Evolutionary conservation across 2,329 filamentous ascomycete species (phyloP).

Genomic region (Calonectria hawksworthii): DNA sequence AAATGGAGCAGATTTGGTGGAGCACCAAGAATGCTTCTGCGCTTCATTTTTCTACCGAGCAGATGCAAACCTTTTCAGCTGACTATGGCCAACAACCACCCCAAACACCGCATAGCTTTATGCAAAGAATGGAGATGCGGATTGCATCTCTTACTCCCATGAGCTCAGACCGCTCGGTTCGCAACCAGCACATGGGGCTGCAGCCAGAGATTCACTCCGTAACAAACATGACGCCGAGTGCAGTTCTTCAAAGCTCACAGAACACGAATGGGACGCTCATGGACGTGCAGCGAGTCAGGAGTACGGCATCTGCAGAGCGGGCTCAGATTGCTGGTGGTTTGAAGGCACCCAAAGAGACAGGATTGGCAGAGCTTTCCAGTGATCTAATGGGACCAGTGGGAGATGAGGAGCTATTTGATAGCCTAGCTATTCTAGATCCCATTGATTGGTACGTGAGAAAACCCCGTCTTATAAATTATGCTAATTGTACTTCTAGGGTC

Average conservation of each 20-base stretch:
- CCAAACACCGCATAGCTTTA: neutral
- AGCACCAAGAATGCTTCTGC: neutral
- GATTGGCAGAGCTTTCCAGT: neutral
- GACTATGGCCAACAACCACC: neutral
- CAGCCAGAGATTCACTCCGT: neutral
- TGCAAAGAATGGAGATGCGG: neutral
- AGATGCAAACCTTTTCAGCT: neutral
- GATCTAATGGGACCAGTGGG: conserved; percentile 7
- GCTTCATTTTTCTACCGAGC: neutral
- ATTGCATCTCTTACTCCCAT: neutral
- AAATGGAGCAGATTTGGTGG: conserved; percentile 4
- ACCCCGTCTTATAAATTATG: neutral
- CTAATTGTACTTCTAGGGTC: conserved; percentile 8
- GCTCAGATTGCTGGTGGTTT: neutral
- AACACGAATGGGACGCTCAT: neutral
- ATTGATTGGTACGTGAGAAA: conserved; percentile 20
- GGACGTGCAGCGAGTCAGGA: neutral
- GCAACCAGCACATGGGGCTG: neutral
- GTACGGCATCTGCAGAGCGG: neutral
- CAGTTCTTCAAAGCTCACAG: neutral
- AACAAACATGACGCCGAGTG: neutral
- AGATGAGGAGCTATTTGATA: conserved; percentile 26
- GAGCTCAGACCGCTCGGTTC: neutral
- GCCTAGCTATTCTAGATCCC: conserved; percentile 22
- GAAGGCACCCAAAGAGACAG: neutral